Percentiles rank a stretch among this genome's conserved stretches.
phyloP scores from a whole-genome alignment of 1,139 yeast genomes.

The Debaryomyces subglobosus region DNA sequence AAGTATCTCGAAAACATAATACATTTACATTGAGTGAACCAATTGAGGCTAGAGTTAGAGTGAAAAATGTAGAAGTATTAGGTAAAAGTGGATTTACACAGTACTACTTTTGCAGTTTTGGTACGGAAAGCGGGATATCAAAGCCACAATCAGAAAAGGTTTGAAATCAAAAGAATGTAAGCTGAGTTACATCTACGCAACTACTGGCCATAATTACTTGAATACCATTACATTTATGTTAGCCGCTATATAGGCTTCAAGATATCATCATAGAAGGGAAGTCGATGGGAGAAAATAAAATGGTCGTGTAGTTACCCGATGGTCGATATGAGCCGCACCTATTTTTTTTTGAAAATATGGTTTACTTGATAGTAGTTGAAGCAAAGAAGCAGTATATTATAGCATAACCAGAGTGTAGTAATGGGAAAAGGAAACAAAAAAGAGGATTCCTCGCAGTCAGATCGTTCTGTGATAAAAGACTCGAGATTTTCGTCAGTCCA shows the following conservation, averaged over 20 bases:
- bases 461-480: slow-evolving; percentile 54
- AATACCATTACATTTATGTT: not conserved
- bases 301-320: slow-evolving; percentile 2
- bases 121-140: not conserved
- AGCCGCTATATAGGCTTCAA: not conserved
- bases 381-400: not conserved
- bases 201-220: too few relatives aligned
- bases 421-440: slow-evolving; percentile 6
- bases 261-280: not conserved
- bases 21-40: not conserved
- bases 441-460: not conserved
- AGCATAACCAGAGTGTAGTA: not conserved
- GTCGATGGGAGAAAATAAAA: not conserved
- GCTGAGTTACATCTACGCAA: too few relatives aligned
- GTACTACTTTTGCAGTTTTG: not conserved
- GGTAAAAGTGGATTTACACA: not conserved
- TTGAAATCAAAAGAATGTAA: too few relatives aligned
- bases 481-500: slow-evolving; percentile 79
- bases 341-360: not conserved
- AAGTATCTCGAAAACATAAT: not conserved
- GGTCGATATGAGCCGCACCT: not conserved
- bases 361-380: not conserved
- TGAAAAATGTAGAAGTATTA: not conserved
- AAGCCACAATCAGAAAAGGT: too few relatives aligned
- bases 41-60: not conserved